These are phyloP conservation scores for Yamadazyma mexicana DNA, from an alignment of 1,139 yeast species.

Conservation along the genomic window DNA sequence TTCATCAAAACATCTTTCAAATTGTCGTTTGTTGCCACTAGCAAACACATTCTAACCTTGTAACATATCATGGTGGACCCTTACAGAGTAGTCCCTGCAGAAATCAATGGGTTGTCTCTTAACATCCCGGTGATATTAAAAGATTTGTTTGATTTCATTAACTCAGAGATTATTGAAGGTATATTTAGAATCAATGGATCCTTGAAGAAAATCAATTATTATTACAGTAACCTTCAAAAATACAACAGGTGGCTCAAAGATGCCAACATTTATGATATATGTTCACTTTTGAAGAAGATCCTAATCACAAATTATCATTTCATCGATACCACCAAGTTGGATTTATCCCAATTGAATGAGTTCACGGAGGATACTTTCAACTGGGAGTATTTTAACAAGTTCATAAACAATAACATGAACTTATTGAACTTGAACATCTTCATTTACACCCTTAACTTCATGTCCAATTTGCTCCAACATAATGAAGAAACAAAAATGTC, in stretches of 20 bases:
- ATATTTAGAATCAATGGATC: constrained; percentile 32
- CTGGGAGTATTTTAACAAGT: constrained; percentile 14
- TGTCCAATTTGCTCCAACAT: constrained; percentile 10
- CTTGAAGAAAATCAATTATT: constrained; percentile 21
- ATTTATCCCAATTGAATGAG: constrained; percentile 7
- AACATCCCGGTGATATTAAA: constrained; percentile 20
- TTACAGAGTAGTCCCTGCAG: constrained; percentile 10
- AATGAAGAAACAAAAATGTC: constrained; percentile 17
- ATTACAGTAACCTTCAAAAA: constrained; percentile 15
- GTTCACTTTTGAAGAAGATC: constrained; percentile 22
- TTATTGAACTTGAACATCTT: constrained; percentile 12
- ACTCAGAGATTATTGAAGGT: constrained; percentile 24
- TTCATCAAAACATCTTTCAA: background rate
- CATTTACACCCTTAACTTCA: constrained; percentile 13
- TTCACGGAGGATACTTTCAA: constrained; percentile 10
- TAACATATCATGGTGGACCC: constrained; percentile 14
- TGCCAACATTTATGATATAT: constrained; percentile 20
- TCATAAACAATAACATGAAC: constrained; percentile 11
- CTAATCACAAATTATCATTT: constrained; percentile 15
- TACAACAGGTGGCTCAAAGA: constrained; percentile 15
- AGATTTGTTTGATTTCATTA: constrained; percentile 21
- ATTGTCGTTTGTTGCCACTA: background rate
- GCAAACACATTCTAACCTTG: background rate
- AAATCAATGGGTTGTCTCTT: constrained; percentile 10
- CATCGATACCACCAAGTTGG: constrained; percentile 10